A percentile compares a stretch with the other conserved stretches of the same genome.
These are phyloP conservation scores for Psilocybe cyanescens DNA, from an alignment of 768 basidiomycete genomes.

Conservation along the genomic window DNA sequence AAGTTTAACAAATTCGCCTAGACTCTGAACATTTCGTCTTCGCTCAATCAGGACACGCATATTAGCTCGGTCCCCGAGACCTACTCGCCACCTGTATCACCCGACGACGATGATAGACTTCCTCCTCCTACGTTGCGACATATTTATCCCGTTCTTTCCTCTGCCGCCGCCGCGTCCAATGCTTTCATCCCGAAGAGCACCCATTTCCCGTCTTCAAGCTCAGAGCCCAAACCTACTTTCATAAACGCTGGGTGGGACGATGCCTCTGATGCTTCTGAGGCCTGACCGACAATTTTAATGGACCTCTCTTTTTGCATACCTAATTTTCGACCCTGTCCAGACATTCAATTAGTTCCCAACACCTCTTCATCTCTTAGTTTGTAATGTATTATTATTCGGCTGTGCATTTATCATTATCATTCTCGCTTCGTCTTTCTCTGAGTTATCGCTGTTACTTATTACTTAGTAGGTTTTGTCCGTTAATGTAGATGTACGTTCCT, in stretches of 20 bases:
- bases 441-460: slow-evolving; percentile 8
- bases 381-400: slow-evolving; percentile 1
- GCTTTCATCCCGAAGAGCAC: slow-evolving; percentile 28
- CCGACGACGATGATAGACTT: slow-evolving; percentile 15
- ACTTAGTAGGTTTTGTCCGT: slow-evolving; percentile 1
- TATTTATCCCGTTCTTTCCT: slow-evolving; percentile 29
- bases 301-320: not conserved
- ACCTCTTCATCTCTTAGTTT: not conserved
- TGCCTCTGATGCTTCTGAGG: slow-evolving; percentile 43
- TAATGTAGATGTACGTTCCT: slow-evolving; percentile 13
- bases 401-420: slow-evolving; percentile 23
- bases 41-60: not conserved
- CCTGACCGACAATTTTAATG: slow-evolving; percentile 11
- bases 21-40: not conserved
- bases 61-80: slow-evolving; percentile 23
- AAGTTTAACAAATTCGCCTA: not conserved
- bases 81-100: slow-evolving; percentile 23
- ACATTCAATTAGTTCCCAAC: not conserved
- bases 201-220: slow-evolving; percentile 37
- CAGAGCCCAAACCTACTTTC: slow-evolving; percentile 51
- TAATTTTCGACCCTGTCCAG: not conserved
- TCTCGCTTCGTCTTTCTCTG: slow-evolving; percentile 9
- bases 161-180: slow-evolving; percentile 18
- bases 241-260: slow-evolving; percentile 64
- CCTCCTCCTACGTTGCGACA: slow-evolving; percentile 27